These are phyloP conservation scores for Chrysoporthe deuterocubensis DNA, from an alignment of 2,329 filamentous ascomycete genomes.

Conservation along the genomic window DNA sequence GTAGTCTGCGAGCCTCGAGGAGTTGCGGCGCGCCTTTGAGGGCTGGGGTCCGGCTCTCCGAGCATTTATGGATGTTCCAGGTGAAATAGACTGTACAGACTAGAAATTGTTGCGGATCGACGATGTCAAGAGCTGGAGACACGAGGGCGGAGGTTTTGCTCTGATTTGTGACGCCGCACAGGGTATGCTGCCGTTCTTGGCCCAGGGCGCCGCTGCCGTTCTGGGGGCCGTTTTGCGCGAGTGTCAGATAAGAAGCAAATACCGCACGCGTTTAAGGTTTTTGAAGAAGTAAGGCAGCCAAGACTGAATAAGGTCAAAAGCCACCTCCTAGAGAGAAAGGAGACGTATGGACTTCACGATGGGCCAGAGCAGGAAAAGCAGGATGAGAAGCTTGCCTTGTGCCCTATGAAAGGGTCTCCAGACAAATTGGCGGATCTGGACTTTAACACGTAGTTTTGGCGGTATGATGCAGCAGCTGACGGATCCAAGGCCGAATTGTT, in stretches of 20 bases:
- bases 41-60: conserved; percentile 7
- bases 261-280: neutral
- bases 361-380: conserved; percentile 4
- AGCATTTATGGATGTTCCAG: neutral
- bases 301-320: neutral
- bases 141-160: neutral
- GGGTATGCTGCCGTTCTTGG: conserved; percentile 15
- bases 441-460: conserved; percentile 1
- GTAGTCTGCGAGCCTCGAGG: neutral
- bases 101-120: neutral
- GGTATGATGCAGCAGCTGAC: conserved; percentile 2
- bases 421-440: neutral
- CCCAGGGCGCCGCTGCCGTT: conserved; percentile 9
- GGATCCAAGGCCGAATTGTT: neutral
- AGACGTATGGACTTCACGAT: neutral
- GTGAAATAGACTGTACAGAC: neutral
- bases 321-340: neutral
- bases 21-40: neutral
- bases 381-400: neutral
- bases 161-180: conserved; percentile 17
- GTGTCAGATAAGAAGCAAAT: neutral
- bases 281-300: conserved; percentile 5
- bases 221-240: conserved; percentile 2
- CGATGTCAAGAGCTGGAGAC: neutral
- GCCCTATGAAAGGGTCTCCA: neutral